phyloP scores from a whole-genome alignment of 306 rosid genomes.

The Cercis canadensis region DNA sequence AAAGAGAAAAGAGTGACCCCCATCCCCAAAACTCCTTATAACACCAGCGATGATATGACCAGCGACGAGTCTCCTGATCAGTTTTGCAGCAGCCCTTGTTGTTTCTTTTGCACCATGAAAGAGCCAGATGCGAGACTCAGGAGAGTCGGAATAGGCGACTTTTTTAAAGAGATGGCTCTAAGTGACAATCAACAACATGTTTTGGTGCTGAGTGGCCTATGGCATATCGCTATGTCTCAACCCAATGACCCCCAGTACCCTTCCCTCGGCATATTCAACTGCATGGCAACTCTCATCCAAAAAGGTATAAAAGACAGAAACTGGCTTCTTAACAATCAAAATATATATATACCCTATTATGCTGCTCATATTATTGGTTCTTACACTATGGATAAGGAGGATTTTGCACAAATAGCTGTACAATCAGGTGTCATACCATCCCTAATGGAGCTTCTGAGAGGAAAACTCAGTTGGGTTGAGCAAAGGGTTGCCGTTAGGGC shows the following conservation, averaged over 20 bases:
- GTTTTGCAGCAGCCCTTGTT: constrained; percentile 42
- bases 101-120: constrained; percentile 80
- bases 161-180: constrained; percentile 54
- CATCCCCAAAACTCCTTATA: constrained; percentile 28
- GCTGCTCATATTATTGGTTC: constrained; percentile 91
- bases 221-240: constrained; percentile 76
- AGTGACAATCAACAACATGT: constrained; percentile 54
- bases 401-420: constrained; percentile 67
- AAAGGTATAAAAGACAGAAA: constrained; percentile 45
- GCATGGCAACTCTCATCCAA: constrained; percentile 74
- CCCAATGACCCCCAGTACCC: constrained; percentile 75
- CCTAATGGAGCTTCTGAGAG: constrained; percentile 64
- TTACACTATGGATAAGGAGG: constrained; percentile 70
- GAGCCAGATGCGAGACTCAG: constrained; percentile 52
- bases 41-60: constrained; percentile 10
- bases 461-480: constrained; percentile 78
- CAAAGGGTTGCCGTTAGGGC: constrained; percentile 78
- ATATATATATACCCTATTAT: constrained; percentile 80
- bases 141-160: constrained; percentile 45
- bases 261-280: constrained; percentile 72
- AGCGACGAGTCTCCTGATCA: constrained; percentile 25
- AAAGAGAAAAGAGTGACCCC: constrained; percentile 32
- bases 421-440: constrained; percentile 71
- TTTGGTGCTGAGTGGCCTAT: constrained; percentile 63
- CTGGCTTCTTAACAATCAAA: constrained; percentile 70